Conservation (phyloP, 352 stramenopile species). For the Phytopythium cucurbitacearum region DNA sequence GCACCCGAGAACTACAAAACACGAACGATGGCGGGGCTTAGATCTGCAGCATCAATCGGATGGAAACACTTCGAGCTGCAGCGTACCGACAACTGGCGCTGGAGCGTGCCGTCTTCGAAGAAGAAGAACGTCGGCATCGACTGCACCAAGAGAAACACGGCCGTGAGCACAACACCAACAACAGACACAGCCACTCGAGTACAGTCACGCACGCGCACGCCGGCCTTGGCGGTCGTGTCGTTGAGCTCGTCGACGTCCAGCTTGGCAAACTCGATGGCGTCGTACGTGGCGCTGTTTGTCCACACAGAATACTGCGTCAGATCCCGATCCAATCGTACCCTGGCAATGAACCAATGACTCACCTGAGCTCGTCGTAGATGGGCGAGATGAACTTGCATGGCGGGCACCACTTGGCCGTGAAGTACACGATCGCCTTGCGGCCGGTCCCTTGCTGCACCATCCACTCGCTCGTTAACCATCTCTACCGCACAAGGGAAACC, state of each 20-base stretch:
- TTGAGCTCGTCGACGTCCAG: slow-evolving; percentile 83
- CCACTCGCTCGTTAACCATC: background rate
- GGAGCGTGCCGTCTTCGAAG: slow-evolving; percentile 75
- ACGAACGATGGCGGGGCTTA: slow-evolving; percentile 10
- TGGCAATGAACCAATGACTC: background rate
- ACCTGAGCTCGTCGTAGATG: slow-evolving; percentile 86
- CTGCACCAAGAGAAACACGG: slow-evolving; percentile 18
- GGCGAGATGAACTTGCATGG: slow-evolving; percentile 90
- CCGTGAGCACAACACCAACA: slow-evolving; percentile 2
- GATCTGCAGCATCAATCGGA: background rate
- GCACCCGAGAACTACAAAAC: slow-evolving; percentile 70
- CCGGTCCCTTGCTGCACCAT: slow-evolving; percentile 43
- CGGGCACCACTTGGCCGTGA: slow-evolving; percentile 88
- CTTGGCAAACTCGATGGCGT: slow-evolving; percentile 80
- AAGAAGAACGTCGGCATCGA: slow-evolving; percentile 89
- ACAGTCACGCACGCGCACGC: slow-evolving; percentile 59
- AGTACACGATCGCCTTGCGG: slow-evolving; percentile 85
- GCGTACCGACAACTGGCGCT: slow-evolving; percentile 72
- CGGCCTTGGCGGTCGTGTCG: slow-evolving; percentile 72
- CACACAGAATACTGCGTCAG: background rate
- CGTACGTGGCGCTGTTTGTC: slow-evolving; percentile 37
- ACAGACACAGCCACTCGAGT: background rate
- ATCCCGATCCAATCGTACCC: background rate
- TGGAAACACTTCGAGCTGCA: background rate
- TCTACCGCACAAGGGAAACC: background rate